Evolutionary conservation across 345 rosid genomes (phyloP), one percentile per base, ranked within the genome.

Genomic region (Alliaria petiolata): DNA sequence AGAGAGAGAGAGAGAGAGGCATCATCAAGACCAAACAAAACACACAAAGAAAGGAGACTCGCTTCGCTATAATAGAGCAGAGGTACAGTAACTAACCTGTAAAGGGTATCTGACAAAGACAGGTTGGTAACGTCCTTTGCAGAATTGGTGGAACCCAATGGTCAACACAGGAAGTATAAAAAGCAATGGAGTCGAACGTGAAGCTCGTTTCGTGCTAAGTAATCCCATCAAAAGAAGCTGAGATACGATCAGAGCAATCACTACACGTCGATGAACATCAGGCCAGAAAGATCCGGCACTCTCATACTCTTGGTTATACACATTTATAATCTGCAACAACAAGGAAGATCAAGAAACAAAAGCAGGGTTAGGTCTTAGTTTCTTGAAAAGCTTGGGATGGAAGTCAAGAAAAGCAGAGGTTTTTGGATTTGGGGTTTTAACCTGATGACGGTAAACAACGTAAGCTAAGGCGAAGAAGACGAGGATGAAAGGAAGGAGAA

Each of bases 261-360:
- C 60, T 34, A 91, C 84, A 58, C 97, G 95, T 40, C 89, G 77
- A 60, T 90, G 98, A 55, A 93, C 89, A 67, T 87, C 93, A 4
- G 98, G 98, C 98, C 98, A 93, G 82, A 89, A 93, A 13, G 98
- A 87, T 35, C 91, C 97, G 20, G 86, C 98, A 70, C 97, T 89
- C 82, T 93, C 97, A 5, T 93, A 93, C 76, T 86, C 89, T 76
- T 93, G 97, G 74, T 83, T 89, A 84, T 93, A 93, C 28, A 93
- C 98, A 54, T 90, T 93, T 78, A 93, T 90, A 62, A 93, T 77
- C 97, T 93, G 59, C 83, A 83, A 46, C 34, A 3, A 55, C 51
- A 3, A 30, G 13, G 11, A 8, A 5, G 8, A 33, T 1, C 7
- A 45, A 17, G 5, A 0, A 8, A 43, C 3, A 33, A 12, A 12